Evolutionary conservation across 805 yeast genomes (phyloP).

Genomic region (Metschnikowia similis): DNA sequence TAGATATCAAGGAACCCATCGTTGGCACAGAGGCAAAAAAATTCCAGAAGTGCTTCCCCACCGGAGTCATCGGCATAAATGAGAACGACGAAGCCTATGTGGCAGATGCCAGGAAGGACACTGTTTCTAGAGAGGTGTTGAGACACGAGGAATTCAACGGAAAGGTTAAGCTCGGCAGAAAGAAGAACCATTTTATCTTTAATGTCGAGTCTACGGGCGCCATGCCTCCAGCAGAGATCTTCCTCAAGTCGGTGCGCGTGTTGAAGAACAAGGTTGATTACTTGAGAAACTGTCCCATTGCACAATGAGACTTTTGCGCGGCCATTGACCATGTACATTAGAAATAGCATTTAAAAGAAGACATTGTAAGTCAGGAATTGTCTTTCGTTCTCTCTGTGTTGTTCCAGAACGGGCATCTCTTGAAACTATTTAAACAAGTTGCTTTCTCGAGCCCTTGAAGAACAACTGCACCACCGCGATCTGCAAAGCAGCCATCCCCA

Average conservation of each 20-base stretch:
- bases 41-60: constrained; percentile 87
- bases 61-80: constrained; percentile 82
- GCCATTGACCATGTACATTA: constrained; percentile 1
- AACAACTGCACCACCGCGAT: constrained; percentile 63
- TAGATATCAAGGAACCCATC: constrained; percentile 71
- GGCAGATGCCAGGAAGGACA: constrained; percentile 87
- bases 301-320: constrained; percentile 34
- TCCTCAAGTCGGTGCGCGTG: constrained; percentile 82
- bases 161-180: constrained; percentile 86
- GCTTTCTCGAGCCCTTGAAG: constrained; percentile 69
- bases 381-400: not conserved
- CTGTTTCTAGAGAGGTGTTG: constrained; percentile 93
- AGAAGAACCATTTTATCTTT: constrained; percentile 88
- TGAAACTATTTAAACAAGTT: constrained; percentile 42
- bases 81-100: constrained; percentile 69
- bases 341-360: constrained; percentile 4
- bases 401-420: not conserved
- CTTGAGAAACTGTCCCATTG: constrained; percentile 73
- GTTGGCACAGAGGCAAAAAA: constrained; percentile 70
- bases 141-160: constrained; percentile 89
- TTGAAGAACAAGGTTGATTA: constrained; percentile 81
- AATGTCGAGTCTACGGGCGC: constrained; percentile 95
- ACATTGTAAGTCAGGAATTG: not conserved
- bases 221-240: constrained; percentile 94
- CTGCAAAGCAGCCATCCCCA: constrained; percentile 69